Conservation (phyloP, 2,329 filamentous ascomycete species). For the Arthroderma sp. region DNA sequence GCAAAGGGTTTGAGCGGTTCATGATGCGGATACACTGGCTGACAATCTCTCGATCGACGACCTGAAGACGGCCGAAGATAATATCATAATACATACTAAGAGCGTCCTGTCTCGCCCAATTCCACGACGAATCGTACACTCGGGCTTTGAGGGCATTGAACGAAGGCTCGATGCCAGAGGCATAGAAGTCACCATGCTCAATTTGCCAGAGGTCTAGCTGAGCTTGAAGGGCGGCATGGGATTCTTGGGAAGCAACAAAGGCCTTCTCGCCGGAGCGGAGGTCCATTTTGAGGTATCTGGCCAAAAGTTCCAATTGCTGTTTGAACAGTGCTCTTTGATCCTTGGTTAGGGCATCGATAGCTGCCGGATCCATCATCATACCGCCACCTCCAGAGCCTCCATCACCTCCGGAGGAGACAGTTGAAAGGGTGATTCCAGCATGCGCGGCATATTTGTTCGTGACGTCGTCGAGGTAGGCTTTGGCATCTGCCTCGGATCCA, state of each 20-base stretch:
- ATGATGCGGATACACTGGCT: slow-evolving; percentile 98
- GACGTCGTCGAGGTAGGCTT: slow-evolving; percentile 78
- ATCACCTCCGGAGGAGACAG: slow-evolving; percentile 57
- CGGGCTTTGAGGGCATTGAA: slow-evolving; percentile 91
- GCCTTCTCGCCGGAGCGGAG: slow-evolving; percentile 94
- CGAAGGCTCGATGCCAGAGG: slow-evolving; percentile 80
- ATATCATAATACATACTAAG: slow-evolving; percentile 99
- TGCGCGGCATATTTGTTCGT: slow-evolving; percentile 77
- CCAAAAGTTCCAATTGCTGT: slow-evolving; percentile 90
- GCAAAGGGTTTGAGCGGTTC: slow-evolving; percentile 92
- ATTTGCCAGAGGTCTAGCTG: slow-evolving; percentile 90
- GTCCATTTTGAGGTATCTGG: slow-evolving; percentile 93
- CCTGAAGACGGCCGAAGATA: slow-evolving; percentile 87
- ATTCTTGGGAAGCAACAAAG: slow-evolving; percentile 69
- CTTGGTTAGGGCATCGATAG: slow-evolving; percentile 91
- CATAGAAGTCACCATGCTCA: slow-evolving; percentile 95
- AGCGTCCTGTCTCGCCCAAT: slow-evolving; percentile 96
- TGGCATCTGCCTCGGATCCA: slow-evolving; percentile 79
- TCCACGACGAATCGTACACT: slow-evolving; percentile 97
- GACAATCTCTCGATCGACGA: slow-evolving; percentile 92
- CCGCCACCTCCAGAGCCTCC: slow-evolving; percentile 57
- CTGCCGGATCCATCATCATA: slow-evolving; percentile 99
- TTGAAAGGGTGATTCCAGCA: slow-evolving; percentile 71
- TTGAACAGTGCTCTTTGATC: slow-evolving; percentile 94
- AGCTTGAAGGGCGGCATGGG: slow-evolving; percentile 73